Percentiles rank a stretch among this genome's conserved stretches.
These are phyloP conservation scores for Purshia tridentata DNA, from an alignment of 306 rosid species.

Conservation along the genomic window DNA sequence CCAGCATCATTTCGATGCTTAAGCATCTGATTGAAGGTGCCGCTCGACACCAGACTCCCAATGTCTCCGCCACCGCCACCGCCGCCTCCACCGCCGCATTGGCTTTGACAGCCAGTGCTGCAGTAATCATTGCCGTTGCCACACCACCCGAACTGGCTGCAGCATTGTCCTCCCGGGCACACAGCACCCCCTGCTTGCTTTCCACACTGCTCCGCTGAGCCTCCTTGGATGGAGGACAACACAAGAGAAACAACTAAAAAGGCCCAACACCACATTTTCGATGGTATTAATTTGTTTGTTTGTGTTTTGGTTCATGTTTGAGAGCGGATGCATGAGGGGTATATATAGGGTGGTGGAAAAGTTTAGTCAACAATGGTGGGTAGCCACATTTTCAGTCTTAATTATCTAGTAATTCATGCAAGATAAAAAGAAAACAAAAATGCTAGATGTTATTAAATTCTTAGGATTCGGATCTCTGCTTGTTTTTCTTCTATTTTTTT, in stretches of 20 bases:
- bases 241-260: conserved; percentile 1
- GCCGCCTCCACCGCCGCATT: conserved; percentile 21
- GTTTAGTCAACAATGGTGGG: not conserved
- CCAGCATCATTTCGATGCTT: conserved; percentile 47
- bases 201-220: conserved; percentile 30
- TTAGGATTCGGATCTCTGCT: too few relatives aligned
- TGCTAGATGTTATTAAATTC: too few relatives aligned
- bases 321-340: not conserved
- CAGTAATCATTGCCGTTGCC: conserved; percentile 32
- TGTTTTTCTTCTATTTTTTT: too few relatives aligned
- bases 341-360: conserved; percentile 7
- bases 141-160: conserved; percentile 60
- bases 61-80: conserved; percentile 28
- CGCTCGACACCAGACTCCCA: conserved; percentile 20
- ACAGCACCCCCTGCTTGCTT: conserved; percentile 37
- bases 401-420: not conserved
- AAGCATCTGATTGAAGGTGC: conserved; percentile 43
- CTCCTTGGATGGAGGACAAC: conserved; percentile 1
- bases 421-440: not conserved
- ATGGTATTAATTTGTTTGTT: not conserved
- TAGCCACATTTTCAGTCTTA: not conserved
- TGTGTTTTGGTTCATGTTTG: not conserved
- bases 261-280: conserved; percentile 6
- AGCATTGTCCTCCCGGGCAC: conserved; percentile 49
- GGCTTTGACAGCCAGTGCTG: conserved; percentile 43